Evolutionary conservation across 73 alveolate genomes (phyloP).

Genomic region (Durusdinium trenchii): DNA sequence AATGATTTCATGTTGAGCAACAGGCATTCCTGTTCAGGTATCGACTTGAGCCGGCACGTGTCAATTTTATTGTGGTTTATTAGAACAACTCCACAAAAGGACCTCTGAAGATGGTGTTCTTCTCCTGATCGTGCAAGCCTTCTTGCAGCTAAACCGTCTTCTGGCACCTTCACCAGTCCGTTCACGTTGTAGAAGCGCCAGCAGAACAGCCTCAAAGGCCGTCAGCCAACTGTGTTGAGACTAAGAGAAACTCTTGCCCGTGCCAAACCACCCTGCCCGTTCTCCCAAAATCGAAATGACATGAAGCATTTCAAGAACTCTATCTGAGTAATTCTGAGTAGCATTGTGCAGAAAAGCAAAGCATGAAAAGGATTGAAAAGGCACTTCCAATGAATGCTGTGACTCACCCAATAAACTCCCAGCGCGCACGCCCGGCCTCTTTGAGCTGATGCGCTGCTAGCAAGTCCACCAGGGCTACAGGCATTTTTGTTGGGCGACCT

Average conservation of each 20-base stretch:
- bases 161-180: conserved; percentile 64
- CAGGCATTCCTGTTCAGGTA: no score
- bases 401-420: not conserved
- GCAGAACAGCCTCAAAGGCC: conserved; percentile 35
- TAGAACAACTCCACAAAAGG: no score
- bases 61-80: no score
- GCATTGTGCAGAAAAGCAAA: not conserved
- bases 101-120: no score
- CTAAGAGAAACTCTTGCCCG: not conserved
- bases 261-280: no score
- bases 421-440: not conserved
- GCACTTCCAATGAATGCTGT: not conserved
- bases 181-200: conserved; percentile 54
- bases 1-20: no score
- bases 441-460: conserved; percentile 78
- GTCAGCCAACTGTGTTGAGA: not conserved
- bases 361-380: not conserved
- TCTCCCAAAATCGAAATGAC: no score
- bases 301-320: no score
- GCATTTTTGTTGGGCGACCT: conserved; percentile 71
- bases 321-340: no score
- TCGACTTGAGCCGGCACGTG: no score
- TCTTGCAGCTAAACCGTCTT: no score
- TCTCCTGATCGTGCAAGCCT: no score
- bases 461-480: conserved; percentile 65